Percentiles rank a stretch among this genome's conserved stretches.
These are phyloP conservation scores for Cyberlindnera sargentensis DNA, from an alignment of 805 yeast species.

Conservation along the genomic window DNA sequence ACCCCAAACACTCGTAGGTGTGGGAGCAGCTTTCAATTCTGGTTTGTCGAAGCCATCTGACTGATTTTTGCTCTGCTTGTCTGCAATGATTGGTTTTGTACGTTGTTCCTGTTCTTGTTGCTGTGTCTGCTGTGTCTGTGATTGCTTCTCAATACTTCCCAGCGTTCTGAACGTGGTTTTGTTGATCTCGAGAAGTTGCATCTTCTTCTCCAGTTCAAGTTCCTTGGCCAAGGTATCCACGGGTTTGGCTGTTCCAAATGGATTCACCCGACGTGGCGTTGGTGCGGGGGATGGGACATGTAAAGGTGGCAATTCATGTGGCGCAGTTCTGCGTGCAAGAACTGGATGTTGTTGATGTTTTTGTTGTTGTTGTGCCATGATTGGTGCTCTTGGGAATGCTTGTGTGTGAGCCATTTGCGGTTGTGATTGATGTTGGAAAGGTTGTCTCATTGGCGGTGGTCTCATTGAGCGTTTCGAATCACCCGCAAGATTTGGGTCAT, in stretches of 20 bases:
- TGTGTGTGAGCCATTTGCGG: too few relatives aligned
- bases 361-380: not conserved
- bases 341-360: not conserved
- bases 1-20: conserved; percentile 13
- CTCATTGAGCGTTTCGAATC: conserved; percentile 2
- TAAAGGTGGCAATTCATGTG: conserved; percentile 13
- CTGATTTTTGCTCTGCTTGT: not conserved
- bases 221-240: conserved; percentile 67
- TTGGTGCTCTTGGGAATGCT: too few relatives aligned
- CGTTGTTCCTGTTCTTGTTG: not conserved
- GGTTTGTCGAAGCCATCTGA: not conserved
- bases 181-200: conserved; percentile 36
- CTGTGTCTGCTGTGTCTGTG: not conserved
- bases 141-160: conserved; percentile 9
- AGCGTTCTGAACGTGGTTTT: conserved; percentile 31
- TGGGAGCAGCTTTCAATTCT: conserved; percentile 10
- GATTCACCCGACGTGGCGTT: conserved; percentile 42
- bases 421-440: not conserved
- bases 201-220: conserved; percentile 50
- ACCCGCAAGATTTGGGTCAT: conserved; percentile 16
- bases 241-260: conserved; percentile 83
- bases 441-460: not conserved
- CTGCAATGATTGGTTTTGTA: not conserved
- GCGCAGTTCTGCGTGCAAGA: not conserved
- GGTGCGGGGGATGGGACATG: conserved; percentile 18